Percentiles rank a stretch among this genome's conserved stretches.
These are phyloP conservation scores for Pythium grandisporangium DNA, from an alignment of 352 stramenopile species.

Conservation along the genomic window DNA sequence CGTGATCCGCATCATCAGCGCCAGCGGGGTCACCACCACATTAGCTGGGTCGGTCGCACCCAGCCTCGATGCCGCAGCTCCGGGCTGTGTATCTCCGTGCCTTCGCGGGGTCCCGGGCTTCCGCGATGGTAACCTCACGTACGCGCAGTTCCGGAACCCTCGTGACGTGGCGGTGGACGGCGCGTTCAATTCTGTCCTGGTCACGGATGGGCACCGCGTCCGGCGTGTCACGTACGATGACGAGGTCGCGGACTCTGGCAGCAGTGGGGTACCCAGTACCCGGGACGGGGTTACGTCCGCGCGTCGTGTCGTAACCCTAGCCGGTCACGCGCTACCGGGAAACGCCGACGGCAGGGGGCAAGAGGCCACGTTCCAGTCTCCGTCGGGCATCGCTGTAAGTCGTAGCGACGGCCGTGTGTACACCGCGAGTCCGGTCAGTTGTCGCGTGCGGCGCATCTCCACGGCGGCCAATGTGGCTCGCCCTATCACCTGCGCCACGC, in stretches of 20 bases:
- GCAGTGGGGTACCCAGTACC: constrained; percentile 23
- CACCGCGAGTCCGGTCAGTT: constrained; percentile 86
- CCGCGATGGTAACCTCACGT: constrained; percentile 80
- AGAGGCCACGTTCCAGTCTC: constrained; percentile 88
- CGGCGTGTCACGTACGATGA: constrained; percentile 76
- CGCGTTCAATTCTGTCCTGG: constrained; percentile 70
- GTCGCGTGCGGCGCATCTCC: constrained; percentile 81
- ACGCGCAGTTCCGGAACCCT: constrained; percentile 89
- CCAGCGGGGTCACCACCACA: constrained; percentile 46
- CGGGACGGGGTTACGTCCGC: constrained; percentile 59
- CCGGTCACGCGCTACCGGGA: constrained; percentile 57
- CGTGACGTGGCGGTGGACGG: constrained; percentile 86
- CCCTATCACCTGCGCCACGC: constrained; percentile 67
- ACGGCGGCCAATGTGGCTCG: constrained; percentile 59
- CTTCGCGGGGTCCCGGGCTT: constrained; percentile 83
- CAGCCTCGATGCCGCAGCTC: constrained; percentile 50
- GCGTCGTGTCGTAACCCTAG: constrained; percentile 87
- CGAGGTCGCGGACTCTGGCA: too few relatives aligned
- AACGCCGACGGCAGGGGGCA: constrained; percentile 80
- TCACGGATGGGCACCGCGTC: constrained; percentile 87
- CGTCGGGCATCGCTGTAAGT: constrained; percentile 78
- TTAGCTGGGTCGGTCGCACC: constrained; percentile 48
- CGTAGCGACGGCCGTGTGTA: constrained; percentile 85
- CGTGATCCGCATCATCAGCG: constrained; percentile 78
- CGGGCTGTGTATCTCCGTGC: constrained; percentile 87